Evolutionary conservation across 371 early-diverging fungal species (phyloP).

Genomic region (Mucor lusitanicus): DNA sequence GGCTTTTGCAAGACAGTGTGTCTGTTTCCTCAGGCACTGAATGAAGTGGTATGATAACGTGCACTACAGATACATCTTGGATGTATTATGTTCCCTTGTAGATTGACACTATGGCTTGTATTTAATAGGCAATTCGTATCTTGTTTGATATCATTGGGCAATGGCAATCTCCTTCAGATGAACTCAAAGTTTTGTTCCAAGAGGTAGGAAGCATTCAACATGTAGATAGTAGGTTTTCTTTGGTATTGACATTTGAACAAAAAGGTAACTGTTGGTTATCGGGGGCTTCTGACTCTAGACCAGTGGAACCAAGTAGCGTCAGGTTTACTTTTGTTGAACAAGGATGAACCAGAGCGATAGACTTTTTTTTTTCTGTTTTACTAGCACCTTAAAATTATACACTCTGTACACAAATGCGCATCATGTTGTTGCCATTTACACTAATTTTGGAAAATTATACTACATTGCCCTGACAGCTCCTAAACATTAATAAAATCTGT

Average conservation of each 20-base stretch:
- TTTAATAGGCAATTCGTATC: conserved; percentile 65
- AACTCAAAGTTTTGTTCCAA: conserved; percentile 61
- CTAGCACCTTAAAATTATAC: not conserved
- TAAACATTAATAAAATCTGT: too few species aligned
- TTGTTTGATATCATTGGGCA: conserved; percentile 71
- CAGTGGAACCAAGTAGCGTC: conserved; percentile 16
- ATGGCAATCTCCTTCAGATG: conserved; percentile 67
- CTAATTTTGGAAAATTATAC: too few species aligned
- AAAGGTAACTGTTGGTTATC: conserved; percentile 6
- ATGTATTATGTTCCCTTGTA: not conserved
- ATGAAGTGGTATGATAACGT: conserved; percentile 34
- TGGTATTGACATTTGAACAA: not conserved
- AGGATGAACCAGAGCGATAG: not conserved
- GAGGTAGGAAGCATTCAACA: conserved; percentile 41
- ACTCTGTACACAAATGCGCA: not conserved
- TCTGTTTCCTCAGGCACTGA: conserved; percentile 78
- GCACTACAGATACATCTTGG: too few species aligned
- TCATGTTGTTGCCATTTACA: too few species aligned
- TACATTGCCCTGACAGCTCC: too few species aligned
- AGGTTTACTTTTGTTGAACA: not conserved
- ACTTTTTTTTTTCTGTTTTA: not conserved
- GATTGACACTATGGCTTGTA: not conserved
- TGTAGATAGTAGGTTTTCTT: not conserved
- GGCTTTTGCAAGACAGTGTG: conserved; percentile 86
- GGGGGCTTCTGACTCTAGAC: not conserved